These are phyloP conservation scores for Waltiozyma solani DNA, from an alignment of 1,139 yeast species.

Conservation along the genomic window DNA sequence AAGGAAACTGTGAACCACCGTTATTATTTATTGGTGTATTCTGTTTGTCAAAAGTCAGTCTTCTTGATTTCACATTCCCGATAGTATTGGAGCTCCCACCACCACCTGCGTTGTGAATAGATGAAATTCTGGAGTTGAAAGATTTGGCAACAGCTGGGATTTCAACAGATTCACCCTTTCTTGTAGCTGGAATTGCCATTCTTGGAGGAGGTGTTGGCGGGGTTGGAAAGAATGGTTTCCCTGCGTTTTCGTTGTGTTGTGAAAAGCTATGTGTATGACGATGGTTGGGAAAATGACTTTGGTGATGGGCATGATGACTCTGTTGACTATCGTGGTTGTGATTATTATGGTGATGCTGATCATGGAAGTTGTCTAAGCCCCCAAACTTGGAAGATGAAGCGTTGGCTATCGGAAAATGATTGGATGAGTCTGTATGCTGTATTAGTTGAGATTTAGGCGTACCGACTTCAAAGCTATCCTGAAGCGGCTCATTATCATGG, in stretches of 20 bases:
- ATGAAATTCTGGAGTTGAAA: conserved; percentile 19
- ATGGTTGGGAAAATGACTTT: neutral
- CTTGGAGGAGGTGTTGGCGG: conserved; percentile 58
- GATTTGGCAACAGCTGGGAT: conserved; percentile 39
- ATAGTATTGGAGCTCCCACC: conserved; percentile 4
- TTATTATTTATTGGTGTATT: too few relatives aligned
- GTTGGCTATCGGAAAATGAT: neutral
- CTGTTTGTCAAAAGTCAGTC: conserved; percentile 12
- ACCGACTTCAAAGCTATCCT: neutral
- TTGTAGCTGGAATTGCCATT: conserved; percentile 77
- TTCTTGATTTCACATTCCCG: conserved; percentile 3
- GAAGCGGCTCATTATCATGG: neutral
- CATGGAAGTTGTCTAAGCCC: neutral
- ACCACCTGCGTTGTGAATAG: conserved; percentile 16
- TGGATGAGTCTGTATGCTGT: neutral
- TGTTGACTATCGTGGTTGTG: neutral
- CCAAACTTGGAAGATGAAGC: neutral
- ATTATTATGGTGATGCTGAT: neutral
- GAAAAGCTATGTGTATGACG: conserved; percentile 5
- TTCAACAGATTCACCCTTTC: conserved; percentile 72
- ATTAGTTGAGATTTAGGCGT: neutral
- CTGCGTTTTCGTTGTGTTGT: conserved; percentile 4
- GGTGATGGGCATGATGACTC: neutral
- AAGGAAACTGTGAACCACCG: too few relatives aligned
- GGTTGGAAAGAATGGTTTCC: conserved; percentile 19